A percentile compares a stretch with the other conserved stretches of the same genome.
These are phyloP conservation scores for Rhodomyrtus tomentosa DNA, from an alignment of 345 rosid species.

Conservation along the genomic window DNA sequence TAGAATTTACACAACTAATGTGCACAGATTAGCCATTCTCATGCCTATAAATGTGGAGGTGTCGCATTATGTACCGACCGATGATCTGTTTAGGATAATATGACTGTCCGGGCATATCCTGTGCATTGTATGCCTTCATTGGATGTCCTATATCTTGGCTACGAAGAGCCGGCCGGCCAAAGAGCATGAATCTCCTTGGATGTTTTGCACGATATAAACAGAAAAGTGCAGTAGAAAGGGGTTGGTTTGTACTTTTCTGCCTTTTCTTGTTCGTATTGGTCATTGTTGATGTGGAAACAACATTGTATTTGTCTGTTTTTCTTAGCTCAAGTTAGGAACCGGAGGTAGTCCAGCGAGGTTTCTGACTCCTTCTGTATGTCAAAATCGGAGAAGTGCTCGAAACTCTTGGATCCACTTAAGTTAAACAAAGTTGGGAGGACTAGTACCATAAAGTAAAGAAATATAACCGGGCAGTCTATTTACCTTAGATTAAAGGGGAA, in stretches of 20 bases:
- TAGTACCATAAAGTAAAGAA: not conserved
- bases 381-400: not conserved
- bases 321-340: not conserved
- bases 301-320: not conserved
- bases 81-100: not conserved
- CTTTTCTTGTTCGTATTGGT: not conserved
- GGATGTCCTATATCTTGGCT: not conserved
- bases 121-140: not conserved
- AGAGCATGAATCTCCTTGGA: not conserved
- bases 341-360: not conserved
- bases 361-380: not conserved
- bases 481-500: not conserved
- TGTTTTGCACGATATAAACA: not conserved
- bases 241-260: not conserved
- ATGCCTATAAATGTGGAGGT: not conserved
- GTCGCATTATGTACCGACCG: not conserved
- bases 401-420: not conserved
- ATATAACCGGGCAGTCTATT: not conserved
- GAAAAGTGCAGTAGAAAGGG: not conserved
- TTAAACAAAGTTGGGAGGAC: not conserved
- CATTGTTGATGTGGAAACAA: not conserved
- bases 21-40: not conserved
- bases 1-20: not conserved
- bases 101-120: not conserved
- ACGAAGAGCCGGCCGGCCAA: not conserved